Conservation (phyloP, 2,329 filamentous ascomycete genomes). For the Fusarium clavum region DNA sequence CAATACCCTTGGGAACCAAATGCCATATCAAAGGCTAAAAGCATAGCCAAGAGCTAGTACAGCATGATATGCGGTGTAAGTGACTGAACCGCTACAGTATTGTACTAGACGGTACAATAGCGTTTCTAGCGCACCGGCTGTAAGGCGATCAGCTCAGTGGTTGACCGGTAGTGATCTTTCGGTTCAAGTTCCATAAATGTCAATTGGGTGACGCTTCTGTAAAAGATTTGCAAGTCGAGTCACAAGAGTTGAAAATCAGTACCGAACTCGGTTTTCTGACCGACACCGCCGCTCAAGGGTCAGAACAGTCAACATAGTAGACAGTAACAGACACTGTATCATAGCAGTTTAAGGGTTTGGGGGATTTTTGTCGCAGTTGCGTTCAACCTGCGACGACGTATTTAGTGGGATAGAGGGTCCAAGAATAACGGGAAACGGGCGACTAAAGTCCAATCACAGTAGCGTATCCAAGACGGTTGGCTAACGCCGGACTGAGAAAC, state of each 20-base stretch:
- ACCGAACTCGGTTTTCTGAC: conserved; percentile 31
- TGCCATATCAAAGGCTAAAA: conserved; percentile 10
- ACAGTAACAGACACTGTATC: conserved; percentile 34
- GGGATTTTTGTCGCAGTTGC: conserved; percentile 26
- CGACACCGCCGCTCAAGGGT: conserved; percentile 35
- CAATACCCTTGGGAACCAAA: neutral
- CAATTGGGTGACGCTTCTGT: conserved; percentile 22
- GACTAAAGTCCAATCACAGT: conserved; percentile 18
- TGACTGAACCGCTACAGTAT: conserved; percentile 2
- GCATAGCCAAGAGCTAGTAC: neutral
- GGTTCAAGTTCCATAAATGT: conserved; percentile 17
- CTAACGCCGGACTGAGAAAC: conserved; percentile 10
- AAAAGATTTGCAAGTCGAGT: conserved; percentile 34
- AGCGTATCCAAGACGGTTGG: conserved; percentile 4
- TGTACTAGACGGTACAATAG: conserved; percentile 13
- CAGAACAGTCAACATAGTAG: neutral
- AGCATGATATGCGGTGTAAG: conserved; percentile 29
- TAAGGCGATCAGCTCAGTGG: conserved; percentile 22
- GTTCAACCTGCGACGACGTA: conserved; percentile 30
- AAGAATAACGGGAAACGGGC: conserved; percentile 21
- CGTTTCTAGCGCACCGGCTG: conserved; percentile 6
- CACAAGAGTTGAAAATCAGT: conserved; percentile 31
- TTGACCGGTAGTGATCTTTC: conserved; percentile 20
- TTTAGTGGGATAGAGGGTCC: conserved; percentile 22
- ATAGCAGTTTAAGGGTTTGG: conserved; percentile 5